A percentile compares a stretch with the other conserved stretches of the same genome.
These are phyloP conservation scores for Chloris gayana DNA, from an alignment of 176 grass and related monocot genomes.

Conservation along the genomic window DNA sequence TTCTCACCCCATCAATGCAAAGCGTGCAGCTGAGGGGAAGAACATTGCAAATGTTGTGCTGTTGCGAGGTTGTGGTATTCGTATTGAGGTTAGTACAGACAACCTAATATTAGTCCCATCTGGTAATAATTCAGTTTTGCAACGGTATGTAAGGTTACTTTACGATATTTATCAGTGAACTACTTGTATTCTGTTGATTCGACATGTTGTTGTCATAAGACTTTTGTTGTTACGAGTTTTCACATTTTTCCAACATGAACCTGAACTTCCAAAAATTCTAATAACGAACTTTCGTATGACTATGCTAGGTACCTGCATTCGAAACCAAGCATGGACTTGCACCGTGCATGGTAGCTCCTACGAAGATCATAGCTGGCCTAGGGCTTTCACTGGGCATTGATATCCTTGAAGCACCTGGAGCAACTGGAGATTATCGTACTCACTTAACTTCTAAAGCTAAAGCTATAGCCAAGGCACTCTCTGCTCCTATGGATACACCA, in stretches of 20 bases:
- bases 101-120: not conserved
- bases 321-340: slow-evolving; percentile 76
- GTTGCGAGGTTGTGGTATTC: slow-evolving; percentile 84
- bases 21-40: slow-evolving; percentile 71
- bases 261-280: not conserved
- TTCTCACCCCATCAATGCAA: slow-evolving; percentile 79
- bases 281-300: slow-evolving; percentile 23
- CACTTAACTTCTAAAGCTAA: slow-evolving; percentile 89
- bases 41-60: slow-evolving; percentile 88
- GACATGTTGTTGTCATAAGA: not conserved
- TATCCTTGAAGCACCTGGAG: slow-evolving; percentile 95
- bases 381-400: slow-evolving; percentile 89
- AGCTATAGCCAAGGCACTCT: slow-evolving; percentile 78
- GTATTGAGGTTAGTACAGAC: slow-evolving; percentile 85
- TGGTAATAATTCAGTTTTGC: not conserved
- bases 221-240: not conserved
- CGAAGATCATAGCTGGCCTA: slow-evolving; percentile 95
- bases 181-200: slow-evolving; percentile 9
- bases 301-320: slow-evolving; percentile 74
- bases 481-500: slow-evolving; percentile 66
- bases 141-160: not conserved
- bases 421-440: slow-evolving; percentile 95
- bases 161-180: not conserved
- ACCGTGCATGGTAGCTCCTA: slow-evolving; percentile 95
- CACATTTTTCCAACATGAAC: slow-evolving; percentile 7